Base-by-base conservation (phyloP, 108 stramenopile genomes). In the Skeletonema menzelii region DNA sequence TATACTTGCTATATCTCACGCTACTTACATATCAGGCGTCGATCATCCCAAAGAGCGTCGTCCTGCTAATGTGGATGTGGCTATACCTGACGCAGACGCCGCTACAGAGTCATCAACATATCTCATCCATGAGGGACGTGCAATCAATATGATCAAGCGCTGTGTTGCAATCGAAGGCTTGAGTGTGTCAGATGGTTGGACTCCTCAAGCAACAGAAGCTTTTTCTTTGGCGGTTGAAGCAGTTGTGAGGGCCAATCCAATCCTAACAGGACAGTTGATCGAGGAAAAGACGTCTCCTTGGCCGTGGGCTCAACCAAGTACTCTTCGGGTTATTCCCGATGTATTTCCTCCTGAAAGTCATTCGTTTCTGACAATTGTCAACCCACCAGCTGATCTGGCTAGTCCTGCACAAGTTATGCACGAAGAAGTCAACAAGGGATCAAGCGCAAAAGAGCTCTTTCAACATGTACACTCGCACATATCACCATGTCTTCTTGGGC, bases 141-240 rank as follows among this genome's bases (percentile, higher is more conserved):
- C 81, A n/a, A 70, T 60, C 15, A 59, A 68, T 13, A 82, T 82
- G 81, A 82, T 78, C 56, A 74, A 74, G 61, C 71, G 81, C 13
- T 78, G 77, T 37, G 77, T 75, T 26, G 56, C 77, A 6, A 46
- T 81, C 26, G 80, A 76, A 72, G 80, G 80, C 0, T 63, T 81
- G 8, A 56, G 62, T 28, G 17, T 81, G 7, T 72, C 65, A 22
- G 76, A 56, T 30, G 80, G 80, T 13, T 81, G 80, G 80, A 77
- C 70, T 34, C 46, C 69, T 66, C 63, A 72, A 58, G 75, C 80
- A 4, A 72, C 80, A 26, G 32, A 65, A 53, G 75, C 80, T 19
- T 81, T 81, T 65, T 44, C 57, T 30, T 27, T 82, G 20, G 76
- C 77, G 5, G 63, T 79, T 5, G 77, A 82, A 63, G 81, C 81